These are phyloP conservation scores for Monosporascus sp. DNA, from an alignment of 2,329 filamentous ascomycete species.

Conservation along the genomic window DNA sequence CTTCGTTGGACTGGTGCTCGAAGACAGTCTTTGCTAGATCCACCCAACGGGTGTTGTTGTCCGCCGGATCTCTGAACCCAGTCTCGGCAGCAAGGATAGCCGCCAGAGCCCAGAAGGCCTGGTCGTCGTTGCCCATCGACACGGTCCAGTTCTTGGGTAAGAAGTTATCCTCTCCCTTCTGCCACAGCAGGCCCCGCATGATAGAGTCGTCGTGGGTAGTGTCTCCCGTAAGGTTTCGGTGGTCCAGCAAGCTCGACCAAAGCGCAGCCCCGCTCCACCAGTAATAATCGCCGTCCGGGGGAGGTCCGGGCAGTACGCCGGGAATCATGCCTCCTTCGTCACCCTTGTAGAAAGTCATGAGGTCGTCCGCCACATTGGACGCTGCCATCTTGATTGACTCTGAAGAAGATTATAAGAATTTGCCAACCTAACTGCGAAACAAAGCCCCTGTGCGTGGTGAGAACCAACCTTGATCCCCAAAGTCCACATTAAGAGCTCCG, in stretches of 20 bases:
- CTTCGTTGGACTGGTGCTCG: conserved; percentile 45
- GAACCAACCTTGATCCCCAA: conserved; percentile 17
- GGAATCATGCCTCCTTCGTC: conserved; percentile 12
- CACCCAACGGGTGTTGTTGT: conserved; percentile 49
- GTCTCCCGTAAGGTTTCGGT: conserved; percentile 47
- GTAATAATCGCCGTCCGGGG: conserved; percentile 31
- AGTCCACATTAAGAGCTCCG: conserved; percentile 17
- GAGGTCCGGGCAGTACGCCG: conserved; percentile 14
- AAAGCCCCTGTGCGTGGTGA: not conserved
- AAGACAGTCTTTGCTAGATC: conserved; percentile 57
- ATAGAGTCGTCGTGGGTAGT: conserved; percentile 41
- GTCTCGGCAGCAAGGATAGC: conserved; percentile 56
- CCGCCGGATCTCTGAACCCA: conserved; percentile 46
- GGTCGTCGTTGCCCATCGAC: conserved; percentile 44
- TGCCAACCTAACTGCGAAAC: not conserved
- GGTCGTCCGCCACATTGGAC: conserved; percentile 21
- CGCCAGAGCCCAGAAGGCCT: conserved; percentile 58
- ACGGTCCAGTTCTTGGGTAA: conserved; percentile 34
- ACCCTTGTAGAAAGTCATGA: conserved; percentile 24
- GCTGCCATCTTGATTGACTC: conserved; percentile 23
- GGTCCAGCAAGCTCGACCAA: conserved; percentile 46
- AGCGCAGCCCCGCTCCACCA: conserved; percentile 49
- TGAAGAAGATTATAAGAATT: conserved; percentile 6
- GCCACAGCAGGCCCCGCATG: conserved; percentile 35
- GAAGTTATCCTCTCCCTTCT: conserved; percentile 38